Percentiles rank a stretch among this genome's conserved stretches.
Evolutionary conservation across 768 basidiomycete genomes (phyloP).

Genomic region (Pleurotus pulmonarius): DNA sequence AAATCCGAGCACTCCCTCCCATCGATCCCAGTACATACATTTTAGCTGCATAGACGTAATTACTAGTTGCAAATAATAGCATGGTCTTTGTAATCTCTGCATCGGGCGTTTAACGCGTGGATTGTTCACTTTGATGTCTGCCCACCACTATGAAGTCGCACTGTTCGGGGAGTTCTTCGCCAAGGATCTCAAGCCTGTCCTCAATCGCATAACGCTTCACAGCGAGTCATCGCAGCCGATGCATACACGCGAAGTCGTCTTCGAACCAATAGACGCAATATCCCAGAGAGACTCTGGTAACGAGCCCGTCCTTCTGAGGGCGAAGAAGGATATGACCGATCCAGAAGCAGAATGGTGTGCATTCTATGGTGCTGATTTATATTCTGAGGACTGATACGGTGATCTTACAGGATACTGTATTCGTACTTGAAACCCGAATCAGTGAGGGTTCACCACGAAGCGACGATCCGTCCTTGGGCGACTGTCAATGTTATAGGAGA

Average conservation of each 20-base stretch:
- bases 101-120: too few species aligned
- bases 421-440: slow-evolving; percentile 84
- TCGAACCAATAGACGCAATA: slow-evolving; percentile 72
- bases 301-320: slow-evolving; percentile 69
- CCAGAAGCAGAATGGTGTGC: slow-evolving; percentile 61
- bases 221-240: slow-evolving; percentile 73
- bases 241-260: slow-evolving; percentile 76
- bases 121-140: slow-evolving; percentile 31
- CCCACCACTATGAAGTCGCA: slow-evolving; percentile 74
- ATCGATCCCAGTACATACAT: too few species aligned
- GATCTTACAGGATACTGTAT: slow-evolving; percentile 57
- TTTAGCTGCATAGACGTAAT: background rate
- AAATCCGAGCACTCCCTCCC: background rate
- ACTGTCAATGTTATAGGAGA: slow-evolving; percentile 77
- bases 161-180: slow-evolving; percentile 81
- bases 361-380: background rate
- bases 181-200: slow-evolving; percentile 68
- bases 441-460: slow-evolving; percentile 79
- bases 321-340: slow-evolving; percentile 69
- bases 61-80: too few species aligned
- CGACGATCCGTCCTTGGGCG: slow-evolving; percentile 84
- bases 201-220: slow-evolving; percentile 80
- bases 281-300: slow-evolving; percentile 54
- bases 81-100: too few species aligned
- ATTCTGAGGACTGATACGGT: background rate